Base-by-base conservation (phyloP, 352 stramenopile genomes). In the Pythium rhizo-oryzae region DNA sequence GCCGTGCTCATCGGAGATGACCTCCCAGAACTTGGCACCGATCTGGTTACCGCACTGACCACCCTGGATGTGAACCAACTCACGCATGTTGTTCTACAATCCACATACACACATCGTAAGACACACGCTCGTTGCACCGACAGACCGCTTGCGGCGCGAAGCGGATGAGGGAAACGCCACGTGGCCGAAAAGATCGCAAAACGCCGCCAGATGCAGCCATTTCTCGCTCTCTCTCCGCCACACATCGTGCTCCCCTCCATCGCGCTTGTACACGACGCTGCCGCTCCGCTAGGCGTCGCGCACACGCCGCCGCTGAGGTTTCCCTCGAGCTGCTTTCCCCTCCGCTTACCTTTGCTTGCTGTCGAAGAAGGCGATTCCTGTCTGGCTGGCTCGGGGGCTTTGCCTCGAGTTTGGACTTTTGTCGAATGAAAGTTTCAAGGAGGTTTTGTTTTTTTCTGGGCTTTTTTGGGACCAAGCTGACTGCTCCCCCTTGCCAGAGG, bases 31-130 rank as follows among this genome's bases (percentile, higher is more conserved):
- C 87, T 99, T 98, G 75, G 96, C 95, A 76, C 97, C 97, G 75
- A 99, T 99, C 84, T 99, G 97, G 92, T 99, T 99, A 85, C 97
- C 97, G 70, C 97, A 99, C 92, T 99, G 97, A 70, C 97, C 97
- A 66, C 92, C 96, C 89, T 99, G 97, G 76, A 99, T 93, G 84
- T 99, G 96, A 90, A 99, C 96, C 75, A 99, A 97, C 85, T 99
- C 93, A 75, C 93, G 77, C 93, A 98, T 98, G 71, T 70, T 79
- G 56, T 74, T 81, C 69, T 84, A 52, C 50, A 62, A 70, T 85
- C 59, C 55, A 67, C 25, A 66, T 23, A 60, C 21, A 59, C 21
- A 47, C 9, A 62, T 8, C 6, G n/a, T 54, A 21, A 66, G 59
- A n/a, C 19, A 59, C 13, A 15, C 11, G 37, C 57, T 57, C 59